Conservation (phyloP, 1,139 yeast species). For the Candida glucosophila region DNA sequence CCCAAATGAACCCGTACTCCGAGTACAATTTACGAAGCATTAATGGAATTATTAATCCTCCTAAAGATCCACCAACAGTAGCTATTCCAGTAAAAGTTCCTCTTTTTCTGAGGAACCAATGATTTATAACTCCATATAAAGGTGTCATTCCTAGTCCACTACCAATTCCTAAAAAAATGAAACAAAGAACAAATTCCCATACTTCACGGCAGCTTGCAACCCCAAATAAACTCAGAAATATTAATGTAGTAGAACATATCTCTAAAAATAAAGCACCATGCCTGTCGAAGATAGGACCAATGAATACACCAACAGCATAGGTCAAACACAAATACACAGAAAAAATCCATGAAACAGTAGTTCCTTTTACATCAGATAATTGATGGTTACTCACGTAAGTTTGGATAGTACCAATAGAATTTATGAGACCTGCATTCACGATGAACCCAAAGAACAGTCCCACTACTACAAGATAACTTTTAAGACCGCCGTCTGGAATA, state of each 20-base stretch:
- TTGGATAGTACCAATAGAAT: slow-evolving; percentile 59
- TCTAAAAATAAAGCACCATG: slow-evolving; percentile 40
- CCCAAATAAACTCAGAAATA: slow-evolving; percentile 40
- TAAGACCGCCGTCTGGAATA: slow-evolving; percentile 34
- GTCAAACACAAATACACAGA: slow-evolving; percentile 51
- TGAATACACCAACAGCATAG: slow-evolving; percentile 47
- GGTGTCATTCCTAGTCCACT: slow-evolving; percentile 52
- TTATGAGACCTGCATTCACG: slow-evolving; percentile 52
- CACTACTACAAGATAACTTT: slow-evolving; percentile 52
- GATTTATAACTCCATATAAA: slow-evolving; percentile 30
- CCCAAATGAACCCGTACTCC: slow-evolving; percentile 53
- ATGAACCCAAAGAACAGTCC: slow-evolving; percentile 56
- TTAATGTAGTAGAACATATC: slow-evolving; percentile 31
- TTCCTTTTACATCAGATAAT: slow-evolving; percentile 30
- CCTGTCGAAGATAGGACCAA: slow-evolving; percentile 37
- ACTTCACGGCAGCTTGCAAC: slow-evolving; percentile 41
- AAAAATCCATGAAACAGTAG: slow-evolving; percentile 59
- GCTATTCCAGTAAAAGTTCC: slow-evolving; percentile 52
- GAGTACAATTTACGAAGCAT: slow-evolving; percentile 45
- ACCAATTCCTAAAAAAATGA: slow-evolving; percentile 46
- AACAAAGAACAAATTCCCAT: slow-evolving; percentile 48
- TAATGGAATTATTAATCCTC: slow-evolving; percentile 55
- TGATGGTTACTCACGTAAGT: slow-evolving; percentile 51
- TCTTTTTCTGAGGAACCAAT: slow-evolving; percentile 32
- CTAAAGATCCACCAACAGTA: slow-evolving; percentile 56